Evolutionary conservation across 2,329 filamentous ascomycete species (phyloP), one percentile per base, ranked within the genome.

Genomic region (Bipolaris victoriae): DNA sequence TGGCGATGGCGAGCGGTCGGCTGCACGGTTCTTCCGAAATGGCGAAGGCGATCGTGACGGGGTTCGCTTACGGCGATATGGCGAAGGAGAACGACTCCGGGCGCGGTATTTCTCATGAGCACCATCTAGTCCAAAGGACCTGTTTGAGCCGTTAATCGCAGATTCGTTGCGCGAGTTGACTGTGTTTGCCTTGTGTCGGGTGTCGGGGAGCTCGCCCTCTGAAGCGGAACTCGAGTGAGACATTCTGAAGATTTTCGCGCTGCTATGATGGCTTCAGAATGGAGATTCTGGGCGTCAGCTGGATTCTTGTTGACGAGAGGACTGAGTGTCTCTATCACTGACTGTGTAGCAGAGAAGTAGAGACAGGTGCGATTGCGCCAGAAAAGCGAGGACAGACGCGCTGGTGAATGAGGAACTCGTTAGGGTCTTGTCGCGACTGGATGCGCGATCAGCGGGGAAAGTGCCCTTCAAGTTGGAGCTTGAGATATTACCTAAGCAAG

Each of bases 131-230:
- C 69, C 68, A 58, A 64, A 69, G 61, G 62, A 64, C 66, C 72
- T 74, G 65, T 63, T 59, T 52, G 66, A 68, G 67, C 61, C 59
- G 72, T 76, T 73, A 76, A 76, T 70, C 54, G 62, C 64, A 62
- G 64, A 41, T 68, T 70, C 65, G 68, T 56, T 54, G 61, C 57
- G 52, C 58, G 69, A 70, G 61, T 60, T 66, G 63, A 59, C 58
- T 53, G 51, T 71, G 67, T 73, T 75, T 75, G 73, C 72, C 72
- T 75, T 76, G 60, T 67, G 66, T 57, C 66, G 60, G 48, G 52
- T 56, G 44, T 67, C 61, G 66, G 61, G 29, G 47, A 71, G 62
- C 61, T 73, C 71, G 63, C 70, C 69, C 54, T 72, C 69, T 39
- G 69, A 75, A 50, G 65, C 60, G 46, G 71, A 68, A 60, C 64